Conservation (phyloP, 345 rosid genomes). For the Dipteronia sinensis region DNA sequence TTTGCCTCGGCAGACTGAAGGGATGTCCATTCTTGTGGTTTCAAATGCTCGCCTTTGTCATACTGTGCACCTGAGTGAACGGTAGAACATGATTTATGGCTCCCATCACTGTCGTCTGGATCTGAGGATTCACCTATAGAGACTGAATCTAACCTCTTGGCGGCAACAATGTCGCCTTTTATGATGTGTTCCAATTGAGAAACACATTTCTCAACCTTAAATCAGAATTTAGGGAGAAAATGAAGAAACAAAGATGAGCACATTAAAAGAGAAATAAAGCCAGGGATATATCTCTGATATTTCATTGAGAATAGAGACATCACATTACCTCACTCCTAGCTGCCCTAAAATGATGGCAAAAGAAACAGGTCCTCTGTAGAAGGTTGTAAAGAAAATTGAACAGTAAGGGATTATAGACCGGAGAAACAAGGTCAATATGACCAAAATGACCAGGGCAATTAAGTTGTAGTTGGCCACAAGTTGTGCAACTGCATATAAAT, state of each 20-base stretch:
- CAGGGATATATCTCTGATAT: neutral
- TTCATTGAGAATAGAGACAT: constrained; percentile 9
- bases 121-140: constrained; percentile 27
- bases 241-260: constrained; percentile 13
- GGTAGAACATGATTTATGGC: constrained; percentile 43
- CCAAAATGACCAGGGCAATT: constrained; percentile 96
- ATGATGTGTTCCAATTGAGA: constrained; percentile 67
- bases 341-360: constrained; percentile 59
- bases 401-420: constrained; percentile 78
- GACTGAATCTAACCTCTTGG: constrained; percentile 54
- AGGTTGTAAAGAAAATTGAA: constrained; percentile 59
- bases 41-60: constrained; percentile 28
- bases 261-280: constrained; percentile 5
- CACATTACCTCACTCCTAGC: constrained; percentile 54
- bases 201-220: constrained; percentile 60
- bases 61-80: constrained; percentile 29
- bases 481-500: constrained; percentile 69
- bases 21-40: constrained; percentile 68
- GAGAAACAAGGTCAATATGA: constrained; percentile 71
- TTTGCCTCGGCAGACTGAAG: constrained; percentile 74
- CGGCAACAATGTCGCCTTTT: constrained; percentile 75
- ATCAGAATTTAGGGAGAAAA: constrained; percentile 19
- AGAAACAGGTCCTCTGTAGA: constrained; percentile 67
- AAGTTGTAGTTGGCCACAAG: constrained; percentile 60
- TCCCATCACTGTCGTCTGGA: constrained; percentile 45